These are phyloP conservation scores for Mucor ambiguus DNA, from an alignment of 371 early-diverging fungal genomes.

Conservation along the genomic window DNA sequence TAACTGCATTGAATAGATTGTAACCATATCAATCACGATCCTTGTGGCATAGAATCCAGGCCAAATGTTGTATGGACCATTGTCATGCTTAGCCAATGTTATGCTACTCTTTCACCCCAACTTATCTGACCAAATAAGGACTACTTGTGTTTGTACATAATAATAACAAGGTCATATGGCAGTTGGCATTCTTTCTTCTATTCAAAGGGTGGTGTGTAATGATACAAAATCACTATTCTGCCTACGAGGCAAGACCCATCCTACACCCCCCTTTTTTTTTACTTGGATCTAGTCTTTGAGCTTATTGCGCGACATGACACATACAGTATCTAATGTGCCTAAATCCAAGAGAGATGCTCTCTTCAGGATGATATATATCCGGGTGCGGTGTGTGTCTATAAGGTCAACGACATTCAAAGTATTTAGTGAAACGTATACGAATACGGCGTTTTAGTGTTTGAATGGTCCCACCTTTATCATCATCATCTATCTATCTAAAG, in stretches of 20 bases:
- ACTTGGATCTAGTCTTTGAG: neutral
- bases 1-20: neutral
- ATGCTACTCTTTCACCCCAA: constrained; percentile 1
- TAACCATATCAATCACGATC: neutral
- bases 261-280: neutral
- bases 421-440: neutral
- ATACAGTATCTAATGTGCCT: neutral
- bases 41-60: neutral
- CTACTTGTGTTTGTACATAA: constrained; percentile 6
- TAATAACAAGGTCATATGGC: constrained; percentile 16
- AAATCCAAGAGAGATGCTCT: neutral
- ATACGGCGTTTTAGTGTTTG: constrained; percentile 7
- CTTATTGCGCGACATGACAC: neutral
- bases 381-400: constrained; percentile 4
- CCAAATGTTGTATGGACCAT: neutral
- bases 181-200: neutral
- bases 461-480: constrained; percentile 9
- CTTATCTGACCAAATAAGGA: constrained; percentile 17
- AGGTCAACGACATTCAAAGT: neutral
- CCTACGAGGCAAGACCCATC: neutral
- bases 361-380: neutral
- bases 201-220: neutral
- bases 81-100: neutral
- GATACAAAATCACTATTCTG: neutral
- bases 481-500: constrained; percentile 1